These are phyloP conservation scores for Chrysoporthe puriensis DNA, from an alignment of 2,329 filamentous ascomycete species.

Conservation along the genomic window DNA sequence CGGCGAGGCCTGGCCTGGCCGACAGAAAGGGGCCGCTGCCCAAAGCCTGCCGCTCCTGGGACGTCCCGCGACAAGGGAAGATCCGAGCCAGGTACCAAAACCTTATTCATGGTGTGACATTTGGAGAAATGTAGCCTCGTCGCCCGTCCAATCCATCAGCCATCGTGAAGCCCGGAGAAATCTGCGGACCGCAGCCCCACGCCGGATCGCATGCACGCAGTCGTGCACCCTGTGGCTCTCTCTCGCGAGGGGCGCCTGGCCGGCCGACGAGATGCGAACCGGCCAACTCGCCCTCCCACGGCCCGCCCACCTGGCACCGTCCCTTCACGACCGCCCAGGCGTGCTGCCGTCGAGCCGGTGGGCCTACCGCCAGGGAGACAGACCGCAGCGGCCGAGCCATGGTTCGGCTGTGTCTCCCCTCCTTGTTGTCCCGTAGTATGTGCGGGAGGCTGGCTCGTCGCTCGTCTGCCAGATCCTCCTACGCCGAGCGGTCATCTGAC, in stretches of 20 bases:
- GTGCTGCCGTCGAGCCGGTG: no score
- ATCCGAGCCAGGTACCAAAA: slow-evolving; percentile 26
- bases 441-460: no score
- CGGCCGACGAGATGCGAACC: no score
- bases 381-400: background rate
- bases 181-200: background rate
- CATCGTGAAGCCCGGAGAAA: background rate
- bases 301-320: no score
- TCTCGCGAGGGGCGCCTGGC: no score
- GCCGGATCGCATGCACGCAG: background rate
- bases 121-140: background rate
- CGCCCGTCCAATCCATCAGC: background rate
- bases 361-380: no score
- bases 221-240: background rate
- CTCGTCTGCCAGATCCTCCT: slow-evolving; percentile 6
- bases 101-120: slow-evolving; percentile 14
- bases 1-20: background rate
- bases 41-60: background rate
- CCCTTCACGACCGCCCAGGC: no score
- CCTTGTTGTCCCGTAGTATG: background rate
- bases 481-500: background rate
- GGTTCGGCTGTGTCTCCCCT: background rate
- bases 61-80: slow-evolving; percentile 22
- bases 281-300: no score
- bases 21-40: background rate